Percentiles rank a stretch among this genome's conserved stretches.
Evolutionary conservation across 495 filamentous ascomycete genomes (phyloP).

Genomic region (Neurospora sp.): DNA sequence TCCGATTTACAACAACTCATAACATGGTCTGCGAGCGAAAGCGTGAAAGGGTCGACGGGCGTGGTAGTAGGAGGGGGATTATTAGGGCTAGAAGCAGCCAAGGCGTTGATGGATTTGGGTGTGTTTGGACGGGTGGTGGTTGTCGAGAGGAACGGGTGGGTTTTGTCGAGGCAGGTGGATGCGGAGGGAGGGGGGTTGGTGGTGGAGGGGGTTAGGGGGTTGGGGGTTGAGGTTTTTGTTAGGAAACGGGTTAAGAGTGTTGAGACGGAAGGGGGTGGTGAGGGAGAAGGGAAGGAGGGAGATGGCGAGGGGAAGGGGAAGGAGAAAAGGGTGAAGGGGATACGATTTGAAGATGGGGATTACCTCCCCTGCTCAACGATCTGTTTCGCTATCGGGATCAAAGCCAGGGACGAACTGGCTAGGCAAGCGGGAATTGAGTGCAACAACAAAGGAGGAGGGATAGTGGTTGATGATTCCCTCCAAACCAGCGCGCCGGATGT

Average conservation of each 20-base stretch:
- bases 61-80: conserved; percentile 87
- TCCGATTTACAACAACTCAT: conserved; percentile 78
- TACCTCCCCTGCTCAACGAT: conserved; percentile 73
- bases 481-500: conserved; percentile 64
- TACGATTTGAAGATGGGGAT: conserved; percentile 79
- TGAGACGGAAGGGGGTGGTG: conserved; percentile 48
- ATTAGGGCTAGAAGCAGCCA: conserved; percentile 85
- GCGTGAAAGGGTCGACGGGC: conserved; percentile 58
- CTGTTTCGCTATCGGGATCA: conserved; percentile 90
- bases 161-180: conserved; percentile 79
- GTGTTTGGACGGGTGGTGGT: conserved; percentile 70
- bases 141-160: conserved; percentile 85
- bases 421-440: conserved; percentile 60
- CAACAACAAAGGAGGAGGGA: conserved; percentile 56
- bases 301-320: too few species aligned
- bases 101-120: conserved; percentile 86
- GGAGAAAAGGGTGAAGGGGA: conserved; percentile 56
- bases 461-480: conserved; percentile 62
- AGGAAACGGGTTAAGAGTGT: conserved; percentile 56
- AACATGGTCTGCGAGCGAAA: too few species aligned
- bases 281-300: too few species aligned
- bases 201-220: conserved; percentile 64
- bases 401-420: conserved; percentile 74
- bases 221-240: conserved; percentile 83
- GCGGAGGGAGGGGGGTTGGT: conserved; percentile 76